Evolutionary conservation across 192 early-diverging fungal species (phyloP).

Genomic region (Coemansia sp.): DNA sequence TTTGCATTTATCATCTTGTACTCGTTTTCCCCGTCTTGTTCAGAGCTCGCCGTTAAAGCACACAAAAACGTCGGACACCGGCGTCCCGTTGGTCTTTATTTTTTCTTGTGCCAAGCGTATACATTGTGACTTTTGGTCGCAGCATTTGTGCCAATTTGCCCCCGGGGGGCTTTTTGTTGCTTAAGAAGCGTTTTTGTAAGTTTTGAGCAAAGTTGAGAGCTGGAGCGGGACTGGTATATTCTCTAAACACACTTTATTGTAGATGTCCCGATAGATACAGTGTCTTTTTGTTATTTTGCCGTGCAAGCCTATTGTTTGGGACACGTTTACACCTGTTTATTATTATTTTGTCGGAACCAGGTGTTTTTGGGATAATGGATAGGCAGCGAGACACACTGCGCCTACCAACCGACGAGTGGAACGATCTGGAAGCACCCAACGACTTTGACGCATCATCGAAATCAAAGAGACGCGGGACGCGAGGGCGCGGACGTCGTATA

Average conservation of each 20-base stretch:
- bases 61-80: slow-evolving; percentile 2
- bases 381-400: slow-evolving; percentile 11
- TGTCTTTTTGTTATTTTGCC: no score
- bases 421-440: not conserved
- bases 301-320: no score
- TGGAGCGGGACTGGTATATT: no score
- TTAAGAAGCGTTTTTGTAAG: not conserved
- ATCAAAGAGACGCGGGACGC: slow-evolving; percentile 9
- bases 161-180: not conserved
- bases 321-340: no score
- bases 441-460: slow-evolving; percentile 8
- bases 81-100: not conserved
- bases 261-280: no score
- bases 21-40: not conserved
- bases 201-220: no score
- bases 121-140: not conserved
- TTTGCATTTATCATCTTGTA: slow-evolving; percentile 7
- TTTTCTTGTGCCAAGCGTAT: not conserved
- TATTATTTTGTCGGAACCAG: no score
- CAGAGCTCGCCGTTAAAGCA: no score
- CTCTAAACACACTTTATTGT: no score
- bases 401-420: not conserved
- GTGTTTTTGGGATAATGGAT: slow-evolving; percentile 8
- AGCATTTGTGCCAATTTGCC: not conserved
- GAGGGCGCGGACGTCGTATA: slow-evolving; percentile 12